Base-by-base conservation (phyloP, 768 basidiomycete genomes). In the Mycena latifolia region DNA sequence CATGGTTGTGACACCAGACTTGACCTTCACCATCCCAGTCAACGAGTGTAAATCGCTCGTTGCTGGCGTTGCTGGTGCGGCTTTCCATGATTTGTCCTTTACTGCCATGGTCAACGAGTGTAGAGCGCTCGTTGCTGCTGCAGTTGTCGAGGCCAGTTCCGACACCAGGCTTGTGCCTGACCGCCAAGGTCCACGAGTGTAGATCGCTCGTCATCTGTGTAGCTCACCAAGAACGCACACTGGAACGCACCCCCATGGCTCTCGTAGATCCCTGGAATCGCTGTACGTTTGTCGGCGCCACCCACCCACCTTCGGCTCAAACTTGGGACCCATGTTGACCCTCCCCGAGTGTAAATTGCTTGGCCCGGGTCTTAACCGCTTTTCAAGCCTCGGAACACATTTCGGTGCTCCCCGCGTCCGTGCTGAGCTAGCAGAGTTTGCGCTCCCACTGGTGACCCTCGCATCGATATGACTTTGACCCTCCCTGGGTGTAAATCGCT, bases 401-500 rank as follows among this genome's bases (percentile, higher is more conserved):
- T 31, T 35, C 33, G 25, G 25, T 31, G 43, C 11, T 20, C 6
- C 33, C 33, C 33, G 14, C 48, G 14, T 29, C 27, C 10, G 17
- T n/a, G 33, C 48, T 50, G 14, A 35, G 33, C 33, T 7, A 14
- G 8, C 33, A 7, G 33, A 35, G n/a, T n/a, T n/a, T n/a, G n/a
- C n/a, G n/a, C n/a, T n/a, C n/a, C n/a, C n/a, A n/a, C n/a, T n/a
- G n/a, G n/a, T n/a, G n/a, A n/a, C n/a, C n/a, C 8, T 18, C 48
- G 25, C 52, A 25, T 35, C 7, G 10, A n/a, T 17, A 37, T 25
- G n/a, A 35, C 33, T 35, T 35, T 6, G 22, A 33, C 52, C 52
- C 31, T 29, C 52, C 52, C 52, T 14, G 35, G 37, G 52, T 37
- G 52, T 54, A 11, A n/a, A 54, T 54, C 52, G 35, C 52, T 54